phyloP scores from a whole-genome alignment of 352 stramenopile species.

The Globisporangium mamillatum region DNA sequence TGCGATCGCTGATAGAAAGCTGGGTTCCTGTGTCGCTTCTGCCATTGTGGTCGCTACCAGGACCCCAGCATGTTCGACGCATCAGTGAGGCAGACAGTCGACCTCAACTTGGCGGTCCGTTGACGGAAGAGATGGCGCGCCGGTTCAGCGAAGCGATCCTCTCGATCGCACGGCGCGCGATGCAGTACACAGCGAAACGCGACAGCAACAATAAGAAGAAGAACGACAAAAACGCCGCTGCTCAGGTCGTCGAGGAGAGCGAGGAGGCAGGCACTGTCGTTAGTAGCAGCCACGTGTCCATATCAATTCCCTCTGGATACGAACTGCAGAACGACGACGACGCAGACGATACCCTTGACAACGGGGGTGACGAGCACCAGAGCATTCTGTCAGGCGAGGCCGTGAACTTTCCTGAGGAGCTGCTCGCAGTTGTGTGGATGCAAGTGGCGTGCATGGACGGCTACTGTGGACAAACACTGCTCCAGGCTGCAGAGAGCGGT shows the following conservation, averaged over 20 bases:
- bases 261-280: conserved; percentile 1
- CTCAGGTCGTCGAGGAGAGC: conserved; percentile 18
- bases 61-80: conserved; percentile 24
- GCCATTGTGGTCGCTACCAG: conserved; percentile 10
- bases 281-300: conserved; percentile 16
- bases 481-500: conserved; percentile 72
- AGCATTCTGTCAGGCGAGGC: conserved; percentile 22
- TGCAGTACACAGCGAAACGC: conserved; percentile 41
- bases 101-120: conserved; percentile 45
- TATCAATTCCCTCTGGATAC: conserved; percentile 8
- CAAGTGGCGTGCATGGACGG: conserved; percentile 73
- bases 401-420: conserved; percentile 52
- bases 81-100: conserved; percentile 55
- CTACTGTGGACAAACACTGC: conserved; percentile 77
- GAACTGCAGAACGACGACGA: conserved; percentile 12
- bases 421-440: conserved; percentile 83
- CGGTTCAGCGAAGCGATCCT: conserved; percentile 67
- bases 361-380: conserved; percentile 7
- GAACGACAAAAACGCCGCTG: conserved; percentile 14
- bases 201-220: conserved; percentile 17
- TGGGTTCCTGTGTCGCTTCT: conserved; percentile 14
- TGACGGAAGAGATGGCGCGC: conserved; percentile 58
- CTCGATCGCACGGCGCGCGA: conserved; percentile 56
- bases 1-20: background rate
- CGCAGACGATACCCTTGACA: conserved; percentile 5